Conservation (phyloP, 108 stramenopile species). For the Cyclotella choctawhatcheeana region DNA sequence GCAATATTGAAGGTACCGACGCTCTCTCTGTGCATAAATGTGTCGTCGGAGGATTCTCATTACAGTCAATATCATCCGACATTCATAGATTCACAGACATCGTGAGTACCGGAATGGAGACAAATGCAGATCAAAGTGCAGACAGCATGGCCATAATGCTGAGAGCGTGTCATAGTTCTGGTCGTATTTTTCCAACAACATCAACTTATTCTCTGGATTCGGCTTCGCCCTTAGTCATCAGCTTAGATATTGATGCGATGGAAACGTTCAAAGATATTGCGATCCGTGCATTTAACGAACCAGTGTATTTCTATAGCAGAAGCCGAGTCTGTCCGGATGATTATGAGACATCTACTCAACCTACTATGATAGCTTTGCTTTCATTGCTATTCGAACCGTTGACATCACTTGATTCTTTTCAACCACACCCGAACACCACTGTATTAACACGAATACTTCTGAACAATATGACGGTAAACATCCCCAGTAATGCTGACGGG, state of each 20-base stretch:
- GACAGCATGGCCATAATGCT: constrained; percentile 1
- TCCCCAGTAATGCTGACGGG: background rate
- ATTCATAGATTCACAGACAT: constrained; percentile 15
- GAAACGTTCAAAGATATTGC: constrained; percentile 43
- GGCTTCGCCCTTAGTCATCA: constrained; percentile 50
- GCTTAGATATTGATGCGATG: constrained; percentile 44
- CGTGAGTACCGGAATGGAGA: constrained; percentile 17
- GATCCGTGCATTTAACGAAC: constrained; percentile 53
- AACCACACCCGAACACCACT: background rate
- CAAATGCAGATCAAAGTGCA: background rate
- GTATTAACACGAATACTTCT: constrained; percentile 6
- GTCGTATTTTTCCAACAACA: constrained; percentile 1
- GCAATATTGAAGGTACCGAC: background rate
- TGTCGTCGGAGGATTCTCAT: background rate
- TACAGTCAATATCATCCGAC: constrained; percentile 9
- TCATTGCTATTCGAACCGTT: constrained; percentile 7
- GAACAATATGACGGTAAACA: background rate
- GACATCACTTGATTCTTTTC: background rate
- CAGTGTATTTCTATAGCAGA: constrained; percentile 31
- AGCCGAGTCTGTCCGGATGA: background rate
- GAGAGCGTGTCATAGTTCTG: background rate
- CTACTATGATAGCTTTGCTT: constrained; percentile 11
- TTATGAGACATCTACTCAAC: constrained; percentile 21
- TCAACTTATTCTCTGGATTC: constrained; percentile 52
- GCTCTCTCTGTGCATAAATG: constrained; percentile 15